These are phyloP conservation scores for Auricularia heimuer DNA, from an alignment of 768 basidiomycete species.

Conservation along the genomic window DNA sequence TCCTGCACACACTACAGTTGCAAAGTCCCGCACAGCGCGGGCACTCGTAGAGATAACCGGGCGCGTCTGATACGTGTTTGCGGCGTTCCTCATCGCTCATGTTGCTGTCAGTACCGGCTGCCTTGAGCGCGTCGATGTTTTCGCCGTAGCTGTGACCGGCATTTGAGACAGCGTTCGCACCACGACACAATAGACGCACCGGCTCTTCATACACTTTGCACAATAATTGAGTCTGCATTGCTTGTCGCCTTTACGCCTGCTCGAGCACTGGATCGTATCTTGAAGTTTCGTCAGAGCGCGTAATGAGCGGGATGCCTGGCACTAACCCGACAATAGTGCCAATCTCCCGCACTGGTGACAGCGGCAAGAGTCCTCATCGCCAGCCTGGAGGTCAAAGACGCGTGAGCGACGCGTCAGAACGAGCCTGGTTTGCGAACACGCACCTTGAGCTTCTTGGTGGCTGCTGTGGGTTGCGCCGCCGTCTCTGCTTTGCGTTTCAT, in stretches of 20 bases:
- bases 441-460: conserved; percentile 3
- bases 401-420: neutral
- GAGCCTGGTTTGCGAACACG: neutral
- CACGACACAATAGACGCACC: neutral
- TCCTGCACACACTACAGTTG: conserved; percentile 58
- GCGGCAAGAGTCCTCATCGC: neutral
- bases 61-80: neutral
- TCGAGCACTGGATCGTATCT: conserved; percentile 4
- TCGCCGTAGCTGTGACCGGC: conserved; percentile 38
- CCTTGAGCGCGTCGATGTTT: conserved; percentile 34
- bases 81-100: neutral
- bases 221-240: conserved; percentile 33
- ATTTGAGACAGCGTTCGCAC: neutral
- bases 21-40: conserved; percentile 58
- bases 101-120: conserved; percentile 6
- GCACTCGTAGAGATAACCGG: conserved; percentile 36
- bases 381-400: neutral
- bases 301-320: neutral
- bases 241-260: neutral
- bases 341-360: conserved; percentile 9
- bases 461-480: no score
- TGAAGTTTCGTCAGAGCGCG: neutral
- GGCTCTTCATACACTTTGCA: conserved; percentile 53
- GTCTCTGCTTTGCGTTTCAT: conserved; percentile 2
- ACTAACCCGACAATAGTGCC: neutral